Evolutionary conservation across 2,329 filamentous ascomycete genomes (phyloP).

Genomic region (Penicillium italicum): DNA sequence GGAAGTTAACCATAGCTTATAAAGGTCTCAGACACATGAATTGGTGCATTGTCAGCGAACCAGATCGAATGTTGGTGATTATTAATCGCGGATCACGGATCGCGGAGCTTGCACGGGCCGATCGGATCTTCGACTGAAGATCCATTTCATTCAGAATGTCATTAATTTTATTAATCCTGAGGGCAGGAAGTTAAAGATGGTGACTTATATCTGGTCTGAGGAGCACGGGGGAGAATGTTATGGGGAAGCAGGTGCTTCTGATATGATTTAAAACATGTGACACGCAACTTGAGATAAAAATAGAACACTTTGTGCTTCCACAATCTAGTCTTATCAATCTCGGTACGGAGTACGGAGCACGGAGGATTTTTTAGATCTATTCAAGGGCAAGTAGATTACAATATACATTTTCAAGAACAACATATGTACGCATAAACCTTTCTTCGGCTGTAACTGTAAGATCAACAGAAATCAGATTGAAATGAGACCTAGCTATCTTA

Average conservation of each 20-base stretch:
- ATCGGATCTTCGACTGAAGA: neutral
- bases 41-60: conserved; percentile 8
- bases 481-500: neutral
- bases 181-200: neutral
- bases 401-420: neutral
- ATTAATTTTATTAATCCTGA: neutral
- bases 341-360: too few relatives aligned
- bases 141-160: too few relatives aligned
- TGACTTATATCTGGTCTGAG: neutral
- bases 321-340: neutral
- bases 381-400: neutral
- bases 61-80: conserved; percentile 13
- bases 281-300: neutral
- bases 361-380: neutral
- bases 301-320: neutral
- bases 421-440: neutral
- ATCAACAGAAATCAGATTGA: neutral
- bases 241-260: neutral
- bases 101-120: neutral
- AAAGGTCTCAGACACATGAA: conserved; percentile 2
- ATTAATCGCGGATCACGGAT: conserved; percentile 17
- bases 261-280: neutral
- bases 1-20: neutral
- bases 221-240: neutral
- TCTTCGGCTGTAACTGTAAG: neutral